Conservation (phyloP, 2,329 filamentous ascomycete species). For the Aureobasidium vineae region DNA sequence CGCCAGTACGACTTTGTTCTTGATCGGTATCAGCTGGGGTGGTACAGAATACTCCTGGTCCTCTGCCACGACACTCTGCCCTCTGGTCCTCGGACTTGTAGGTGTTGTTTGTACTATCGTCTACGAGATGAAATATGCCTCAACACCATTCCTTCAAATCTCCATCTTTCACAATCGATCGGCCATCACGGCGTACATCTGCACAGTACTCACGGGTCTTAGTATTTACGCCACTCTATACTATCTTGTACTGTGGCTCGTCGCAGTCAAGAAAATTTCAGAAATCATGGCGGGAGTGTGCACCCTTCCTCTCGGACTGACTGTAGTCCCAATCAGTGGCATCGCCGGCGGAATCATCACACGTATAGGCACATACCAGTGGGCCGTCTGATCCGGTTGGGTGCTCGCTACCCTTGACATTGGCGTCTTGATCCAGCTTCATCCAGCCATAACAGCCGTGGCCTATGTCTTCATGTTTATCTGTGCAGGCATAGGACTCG, state of each 20-base stretch:
- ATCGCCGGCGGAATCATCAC: conserved; percentile 50
- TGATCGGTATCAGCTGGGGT: conserved; percentile 55
- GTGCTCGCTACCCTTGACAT: conserved; percentile 1
- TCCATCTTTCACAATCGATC: conserved; percentile 1
- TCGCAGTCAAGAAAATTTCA: conserved; percentile 61
- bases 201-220: conserved; percentile 43
- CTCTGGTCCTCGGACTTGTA: conserved; percentile 40
- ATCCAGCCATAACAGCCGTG: conserved; percentile 30
- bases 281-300: conserved; percentile 57
- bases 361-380: conserved; percentile 49
- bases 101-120: conserved; percentile 39
- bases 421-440: not conserved
- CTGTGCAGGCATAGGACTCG: conserved; percentile 44
- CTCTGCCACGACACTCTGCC: conserved; percentile 40
- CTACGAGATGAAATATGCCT: conserved; percentile 42
- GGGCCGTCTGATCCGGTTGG: conserved; percentile 48
- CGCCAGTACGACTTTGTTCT: conserved; percentile 52
- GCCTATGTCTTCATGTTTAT: conserved; percentile 48
- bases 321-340: conserved; percentile 37
- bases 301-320: conserved; percentile 47
- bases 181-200: not conserved
- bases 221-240: conserved; percentile 64
- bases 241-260: conserved; percentile 72
- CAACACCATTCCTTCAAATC: conserved; percentile 43
- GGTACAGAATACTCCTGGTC: conserved; percentile 44